A percentile compares a stretch with the other conserved stretches of the same genome.
Evolutionary conservation across 2,329 filamentous ascomycete genomes (phyloP).

Genomic region (Epicoccum nigrum): DNA sequence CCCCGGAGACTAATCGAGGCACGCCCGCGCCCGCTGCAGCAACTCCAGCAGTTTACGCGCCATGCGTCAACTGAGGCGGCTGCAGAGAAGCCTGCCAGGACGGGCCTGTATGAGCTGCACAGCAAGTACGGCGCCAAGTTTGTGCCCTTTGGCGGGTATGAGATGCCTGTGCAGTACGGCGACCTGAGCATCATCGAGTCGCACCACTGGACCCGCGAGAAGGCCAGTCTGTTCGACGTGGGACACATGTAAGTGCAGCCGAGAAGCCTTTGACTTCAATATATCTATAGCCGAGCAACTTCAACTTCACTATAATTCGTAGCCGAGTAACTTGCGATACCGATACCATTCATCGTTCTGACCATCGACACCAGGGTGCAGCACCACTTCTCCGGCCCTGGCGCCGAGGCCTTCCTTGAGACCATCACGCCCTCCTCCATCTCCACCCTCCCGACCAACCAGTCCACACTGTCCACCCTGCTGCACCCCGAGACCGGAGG

Average conservation of each 20-base stretch:
- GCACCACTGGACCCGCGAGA: conserved; percentile 85
- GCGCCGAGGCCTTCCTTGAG: conserved; percentile 81
- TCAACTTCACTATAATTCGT: too few relatives aligned
- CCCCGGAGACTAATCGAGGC: conserved; percentile 34
- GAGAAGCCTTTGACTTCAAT: too few relatives aligned
- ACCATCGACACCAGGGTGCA: conserved; percentile 66
- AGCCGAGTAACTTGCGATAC: too few relatives aligned
- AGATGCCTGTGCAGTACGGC: conserved; percentile 90
- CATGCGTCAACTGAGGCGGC: conserved; percentile 38
- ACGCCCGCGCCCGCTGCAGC: conserved; percentile 4
- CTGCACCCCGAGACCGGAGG: conserved; percentile 77
- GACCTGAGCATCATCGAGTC: conserved; percentile 79
- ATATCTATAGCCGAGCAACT: too few relatives aligned
- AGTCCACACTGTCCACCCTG: conserved; percentile 83
- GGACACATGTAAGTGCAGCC: conserved; percentile 80
- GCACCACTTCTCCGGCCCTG: conserved; percentile 81
- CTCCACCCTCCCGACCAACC: conserved; percentile 66
- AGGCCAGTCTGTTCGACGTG: conserved; percentile 93
- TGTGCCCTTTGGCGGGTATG: conserved; percentile 92
- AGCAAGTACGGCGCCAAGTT: conserved; percentile 83
- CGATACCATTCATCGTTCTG: too few relatives aligned
- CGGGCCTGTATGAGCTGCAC: conserved; percentile 80
- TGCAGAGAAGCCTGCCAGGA: conserved; percentile 57
- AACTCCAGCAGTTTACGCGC: conserved; percentile 27
- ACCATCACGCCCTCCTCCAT: conserved; percentile 80